Base-by-base conservation (phyloP, 1,284 basidiomycete genomes). In the Puccinia triticina region DNA sequence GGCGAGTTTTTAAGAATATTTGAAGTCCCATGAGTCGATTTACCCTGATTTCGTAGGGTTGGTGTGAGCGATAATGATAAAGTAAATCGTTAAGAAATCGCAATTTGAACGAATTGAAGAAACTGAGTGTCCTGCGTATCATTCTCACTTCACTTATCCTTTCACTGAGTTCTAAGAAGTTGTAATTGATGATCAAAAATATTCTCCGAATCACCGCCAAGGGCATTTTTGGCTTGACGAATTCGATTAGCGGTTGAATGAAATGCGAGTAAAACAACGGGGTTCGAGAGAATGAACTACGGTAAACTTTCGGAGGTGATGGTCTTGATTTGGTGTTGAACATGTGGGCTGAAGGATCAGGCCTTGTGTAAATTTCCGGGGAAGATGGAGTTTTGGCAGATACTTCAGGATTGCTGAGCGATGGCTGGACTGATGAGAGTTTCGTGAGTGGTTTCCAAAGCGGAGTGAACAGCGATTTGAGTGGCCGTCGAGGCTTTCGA, bases 231-330 rank as follows among this genome's bases (percentile, higher is more conserved):
- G 69, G 61, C 61, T 34, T 37, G 48, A 74, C 21, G 32, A 57
- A 53, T 37, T 81, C 57, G 32, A 81, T 48, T 5, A 76, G 16
- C 26, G 55, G 80, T 26, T 53, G 29, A 29, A 82, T 64, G 40
- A 64, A 23, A 57, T 82, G 71, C 0, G 72, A 74, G 34, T 82
- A 82, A 29, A 82, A 26, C 11, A 82, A 61, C 55, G 80, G 80
- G 18, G 80, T 82, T 14, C 73, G n/a, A n/a, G 80, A 82, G 48
- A 82, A 82, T 26, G 80, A 76, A 53, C 61, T 75, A n/a, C 80
- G 80, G 48, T 75, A 81, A 8, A 14, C 11, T 43, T 81, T 53
- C 4, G 18, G 53, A 12, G 48, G 34, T 23, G 79, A 32, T 64
- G 34, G 11, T 53, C 29, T 71, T 29, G 18, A 40, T 16, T n/a